These are phyloP conservation scores for Penicillium sp. DNA, from an alignment of 2,329 filamentous ascomycete genomes.

Conservation along the genomic window DNA sequence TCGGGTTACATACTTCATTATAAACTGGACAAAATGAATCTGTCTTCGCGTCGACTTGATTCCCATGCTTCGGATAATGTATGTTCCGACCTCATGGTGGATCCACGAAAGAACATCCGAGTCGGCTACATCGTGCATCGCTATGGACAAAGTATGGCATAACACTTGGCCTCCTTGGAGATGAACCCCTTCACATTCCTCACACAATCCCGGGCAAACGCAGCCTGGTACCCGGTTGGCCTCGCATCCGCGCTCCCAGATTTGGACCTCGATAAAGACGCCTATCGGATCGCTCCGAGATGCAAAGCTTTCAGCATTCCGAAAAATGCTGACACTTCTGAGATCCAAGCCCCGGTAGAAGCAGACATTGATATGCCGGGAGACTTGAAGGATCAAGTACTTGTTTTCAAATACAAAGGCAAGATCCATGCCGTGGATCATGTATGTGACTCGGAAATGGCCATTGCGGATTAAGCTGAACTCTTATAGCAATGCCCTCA, in stretches of 20 bases:
- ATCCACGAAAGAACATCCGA: neutral
- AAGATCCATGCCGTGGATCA: conserved; percentile 66
- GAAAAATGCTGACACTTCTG: conserved; percentile 27
- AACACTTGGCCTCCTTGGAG: neutral
- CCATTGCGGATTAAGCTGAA: conserved; percentile 1
- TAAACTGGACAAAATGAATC: no score
- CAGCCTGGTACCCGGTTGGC: conserved; percentile 55
- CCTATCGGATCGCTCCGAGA: conserved; percentile 44
- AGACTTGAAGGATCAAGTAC: conserved; percentile 55
- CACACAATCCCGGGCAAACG: conserved; percentile 17
- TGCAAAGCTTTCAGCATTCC: conserved; percentile 58
- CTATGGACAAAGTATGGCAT: neutral
- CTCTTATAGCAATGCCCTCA: conserved; percentile 59
- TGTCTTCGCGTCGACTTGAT: no score
- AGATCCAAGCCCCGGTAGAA: conserved; percentile 25
- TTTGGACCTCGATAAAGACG: conserved; percentile 36
- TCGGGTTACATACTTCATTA: no score
- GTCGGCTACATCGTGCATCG: neutral
- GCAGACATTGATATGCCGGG: conserved; percentile 34
- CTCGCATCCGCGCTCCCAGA: conserved; percentile 54
- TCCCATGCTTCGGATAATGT: neutral
- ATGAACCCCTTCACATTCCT: conserved; percentile 23
- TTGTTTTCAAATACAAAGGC: conserved; percentile 61
- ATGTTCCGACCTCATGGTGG: neutral
- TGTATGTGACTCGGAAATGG: conserved; percentile 39